These are phyloP conservation scores for Bombardia bombarda DNA, from an alignment of 495 filamentous ascomycete species.

Conservation along the genomic window DNA sequence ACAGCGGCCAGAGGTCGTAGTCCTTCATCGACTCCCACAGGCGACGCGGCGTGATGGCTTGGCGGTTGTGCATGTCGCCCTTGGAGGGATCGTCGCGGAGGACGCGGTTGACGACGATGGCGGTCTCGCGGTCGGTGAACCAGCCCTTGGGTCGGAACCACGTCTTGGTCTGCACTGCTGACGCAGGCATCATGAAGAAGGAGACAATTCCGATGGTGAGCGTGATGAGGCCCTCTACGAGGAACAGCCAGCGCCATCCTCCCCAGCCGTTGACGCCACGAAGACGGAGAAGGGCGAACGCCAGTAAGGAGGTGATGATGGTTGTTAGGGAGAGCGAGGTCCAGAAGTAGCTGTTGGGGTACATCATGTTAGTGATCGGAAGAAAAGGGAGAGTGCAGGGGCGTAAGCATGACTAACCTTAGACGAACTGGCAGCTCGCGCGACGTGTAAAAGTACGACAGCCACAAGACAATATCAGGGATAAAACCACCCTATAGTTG, in stretches of 20 bases:
- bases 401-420: not conserved
- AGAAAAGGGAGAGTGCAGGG: not conserved
- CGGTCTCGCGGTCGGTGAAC: conserved; percentile 45
- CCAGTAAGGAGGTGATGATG: conserved; percentile 44
- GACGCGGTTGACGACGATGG: conserved; percentile 43
- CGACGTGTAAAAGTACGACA: conserved; percentile 66
- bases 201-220: conserved; percentile 42
- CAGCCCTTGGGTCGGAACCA: conserved; percentile 40
- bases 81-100: conserved; percentile 48
- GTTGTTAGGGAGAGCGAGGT: conserved; percentile 42
- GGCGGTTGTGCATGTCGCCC: conserved; percentile 50
- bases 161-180: conserved; percentile 44
- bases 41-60: conserved; percentile 50
- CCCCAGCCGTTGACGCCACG: conserved; percentile 44
- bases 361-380: not conserved
- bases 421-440: conserved; percentile 58
- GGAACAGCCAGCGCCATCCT: conserved; percentile 59
- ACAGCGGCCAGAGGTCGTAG: conserved; percentile 69
- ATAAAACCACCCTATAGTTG: conserved; percentile 52
- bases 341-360: conserved; percentile 38
- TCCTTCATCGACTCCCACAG: conserved; percentile 56
- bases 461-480: conserved; percentile 46
- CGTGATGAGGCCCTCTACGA: conserved; percentile 42
- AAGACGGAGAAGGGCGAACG: conserved; percentile 44
- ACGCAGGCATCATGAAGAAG: conserved; percentile 48